Base-by-base conservation (phyloP, 2,329 filamentous ascomycete genomes). In the Calonectria naviculata region DNA sequence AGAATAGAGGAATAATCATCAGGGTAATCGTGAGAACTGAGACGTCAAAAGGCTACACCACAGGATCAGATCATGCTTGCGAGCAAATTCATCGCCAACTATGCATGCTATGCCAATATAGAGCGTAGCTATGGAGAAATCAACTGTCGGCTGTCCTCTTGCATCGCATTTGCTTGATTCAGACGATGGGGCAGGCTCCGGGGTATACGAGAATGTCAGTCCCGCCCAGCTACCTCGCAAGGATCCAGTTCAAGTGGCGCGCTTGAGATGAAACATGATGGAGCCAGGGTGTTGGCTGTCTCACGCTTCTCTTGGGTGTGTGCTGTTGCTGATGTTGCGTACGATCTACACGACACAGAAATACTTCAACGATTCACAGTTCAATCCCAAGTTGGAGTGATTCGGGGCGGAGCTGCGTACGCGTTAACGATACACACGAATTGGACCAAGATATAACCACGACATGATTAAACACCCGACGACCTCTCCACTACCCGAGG, bases 251-350 rank as follows among this genome's bases (percentile, higher is more conserved):
- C 69, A 42, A 71, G 38, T 65, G 63, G 46, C 68, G 52, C 47
- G 47, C 65, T 47, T 47, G 71, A 56, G 46, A 63, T 74, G 74
- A 77, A 78, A 78, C 73, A 78, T 71, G 72, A 68, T 71, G 65
- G 68, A 67, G 34, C 74, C 36, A 52, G 75, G 75, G 70, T 73
- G 36, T 66, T 65, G 46, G 58, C 65, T 29, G 49, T 64, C 66
- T 69, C 44, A 46, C 34, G 26, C 52, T 21, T 41, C 52, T 61
- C 66, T 44, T 34, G 31, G 21, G 49, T 21, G 58, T 41, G 61
- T 46, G 19, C 24, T 47, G 31, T 65, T 70, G 36, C 60, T 49
- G 36, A 21, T 49, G 29, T 21, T 52, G 28, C 36, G 41, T 64
- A 13, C 31, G 29, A 36, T 26, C 21, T 28, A 47, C 38, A 47